phyloP scores from a whole-genome alignment of 345 rosid species.

The Psidium guajava region DNA sequence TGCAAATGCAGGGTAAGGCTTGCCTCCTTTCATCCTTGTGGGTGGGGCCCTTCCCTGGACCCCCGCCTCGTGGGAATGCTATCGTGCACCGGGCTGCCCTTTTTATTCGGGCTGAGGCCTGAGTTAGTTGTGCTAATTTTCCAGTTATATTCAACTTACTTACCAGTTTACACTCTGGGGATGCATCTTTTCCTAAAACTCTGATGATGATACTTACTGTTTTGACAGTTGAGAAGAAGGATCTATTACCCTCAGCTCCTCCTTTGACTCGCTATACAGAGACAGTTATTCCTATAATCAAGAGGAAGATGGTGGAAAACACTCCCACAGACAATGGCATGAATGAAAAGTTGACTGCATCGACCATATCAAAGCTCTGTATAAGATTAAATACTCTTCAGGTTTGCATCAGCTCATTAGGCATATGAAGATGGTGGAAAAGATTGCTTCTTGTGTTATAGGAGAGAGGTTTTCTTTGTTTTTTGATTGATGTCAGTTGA shows the following conservation, averaged over 20 bases:
- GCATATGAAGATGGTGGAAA: not conserved
- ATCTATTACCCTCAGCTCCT: constrained; percentile 72
- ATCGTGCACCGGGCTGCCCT: too few relatives aligned
- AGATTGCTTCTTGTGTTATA: not conserved
- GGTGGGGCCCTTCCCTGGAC: too few relatives aligned
- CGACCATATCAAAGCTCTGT: constrained; percentile 76
- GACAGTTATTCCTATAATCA: constrained; percentile 42
- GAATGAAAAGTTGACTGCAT: constrained; percentile 37
- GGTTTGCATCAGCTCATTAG: constrained; percentile 23
- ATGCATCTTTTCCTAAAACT: not conserved
- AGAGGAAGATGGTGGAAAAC: constrained; percentile 48
- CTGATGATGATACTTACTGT: not conserved
- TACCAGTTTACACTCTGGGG: not conserved
- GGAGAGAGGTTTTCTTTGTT: not conserved
- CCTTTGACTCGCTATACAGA: constrained; percentile 89
- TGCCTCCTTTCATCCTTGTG: too few relatives aligned
- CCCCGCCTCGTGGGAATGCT: too few relatives aligned
- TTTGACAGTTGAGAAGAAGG: constrained; percentile 66
- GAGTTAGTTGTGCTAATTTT: not conserved
- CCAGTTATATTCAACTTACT: not conserved
- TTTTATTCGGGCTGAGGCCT: not conserved
- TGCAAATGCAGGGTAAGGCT: too few relatives aligned
- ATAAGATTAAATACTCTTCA: constrained; percentile 83
- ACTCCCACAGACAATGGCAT: constrained; percentile 36
- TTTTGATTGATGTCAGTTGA: not conserved